A percentile compares a stretch with the other conserved stretches of the same genome.
These are phyloP conservation scores for Penicillium nordicum DNA, from an alignment of 2,329 filamentous ascomycete species.

Conservation along the genomic window DNA sequence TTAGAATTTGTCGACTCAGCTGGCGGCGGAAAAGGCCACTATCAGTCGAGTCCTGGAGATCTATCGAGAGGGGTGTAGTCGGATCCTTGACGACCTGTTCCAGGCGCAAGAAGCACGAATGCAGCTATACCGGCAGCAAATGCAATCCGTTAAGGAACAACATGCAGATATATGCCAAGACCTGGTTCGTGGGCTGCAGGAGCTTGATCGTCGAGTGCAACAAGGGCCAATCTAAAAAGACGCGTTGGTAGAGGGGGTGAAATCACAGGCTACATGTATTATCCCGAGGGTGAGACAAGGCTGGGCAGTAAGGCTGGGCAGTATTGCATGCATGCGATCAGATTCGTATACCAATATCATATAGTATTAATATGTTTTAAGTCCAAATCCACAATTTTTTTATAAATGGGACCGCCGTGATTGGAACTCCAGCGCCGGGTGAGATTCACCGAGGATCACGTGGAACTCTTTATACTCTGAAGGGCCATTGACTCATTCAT, in stretches of 20 bases:
- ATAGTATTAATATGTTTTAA: background rate
- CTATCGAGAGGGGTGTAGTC: constrained; percentile 44
- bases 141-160: constrained; percentile 27
- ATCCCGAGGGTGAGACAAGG: background rate
- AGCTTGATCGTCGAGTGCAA: constrained; percentile 24
- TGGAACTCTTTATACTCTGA: constrained; percentile 12
- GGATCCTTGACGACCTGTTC: constrained; percentile 44
- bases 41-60: constrained; percentile 44
- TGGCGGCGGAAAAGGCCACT: constrained; percentile 48
- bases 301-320: background rate
- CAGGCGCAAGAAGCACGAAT: constrained; percentile 40
- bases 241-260: background rate
- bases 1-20: constrained; percentile 44
- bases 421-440: constrained; percentile 15
- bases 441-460: constrained; percentile 30
- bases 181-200: constrained; percentile 30
- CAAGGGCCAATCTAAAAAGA: constrained; percentile 7
- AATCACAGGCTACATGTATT: background rate
- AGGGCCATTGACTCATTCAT: constrained; percentile 19
- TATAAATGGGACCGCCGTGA: constrained; percentile 14
- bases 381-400: background rate
- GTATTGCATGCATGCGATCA: background rate
- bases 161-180: constrained; percentile 29
- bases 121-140: constrained; percentile 29
- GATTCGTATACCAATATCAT: background rate